A percentile compares a stretch with the other conserved stretches of the same genome.
These are phyloP conservation scores for Jaenimonas drosophilae DNA, from an alignment of 208 protist genomes.

Conservation along the genomic window DNA sequence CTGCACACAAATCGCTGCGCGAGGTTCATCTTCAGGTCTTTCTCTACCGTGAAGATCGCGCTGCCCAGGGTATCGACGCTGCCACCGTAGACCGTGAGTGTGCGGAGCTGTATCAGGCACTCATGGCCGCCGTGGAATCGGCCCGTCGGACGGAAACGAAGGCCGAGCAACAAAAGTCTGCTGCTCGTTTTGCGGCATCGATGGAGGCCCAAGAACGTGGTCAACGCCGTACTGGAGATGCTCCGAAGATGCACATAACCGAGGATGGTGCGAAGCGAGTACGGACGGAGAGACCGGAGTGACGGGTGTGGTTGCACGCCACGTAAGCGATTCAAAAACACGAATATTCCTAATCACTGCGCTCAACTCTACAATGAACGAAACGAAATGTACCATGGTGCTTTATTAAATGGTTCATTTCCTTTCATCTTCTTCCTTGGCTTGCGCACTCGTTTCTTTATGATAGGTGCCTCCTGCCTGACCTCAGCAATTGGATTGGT, in stretches of 20 bases:
- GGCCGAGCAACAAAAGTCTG: slow-evolving; percentile 39
- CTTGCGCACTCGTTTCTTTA: not conserved
- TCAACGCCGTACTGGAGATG: not conserved
- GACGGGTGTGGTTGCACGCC: no score
- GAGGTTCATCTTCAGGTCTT: slow-evolving; percentile 42
- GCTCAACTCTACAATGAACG: no score
- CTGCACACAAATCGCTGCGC: slow-evolving; percentile 41
- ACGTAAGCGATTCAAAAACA: not conserved
- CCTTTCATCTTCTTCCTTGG: not conserved
- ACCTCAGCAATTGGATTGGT: no score
- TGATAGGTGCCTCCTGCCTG: no score
- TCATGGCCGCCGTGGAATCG: slow-evolving; percentile 20
- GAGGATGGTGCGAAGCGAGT: not conserved
- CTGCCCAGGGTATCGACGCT: slow-evolving; percentile 21
- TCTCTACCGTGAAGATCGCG: slow-evolving; percentile 64
- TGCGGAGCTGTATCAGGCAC: slow-evolving; percentile 30
- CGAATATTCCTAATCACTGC: not conserved
- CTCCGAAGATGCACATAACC: not conserved
- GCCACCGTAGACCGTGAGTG: slow-evolving; percentile 57
- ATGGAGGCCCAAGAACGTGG: slow-evolving; percentile 34
- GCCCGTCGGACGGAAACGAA: slow-evolving; percentile 13
- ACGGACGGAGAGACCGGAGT: not conserved
- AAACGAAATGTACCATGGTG: no score
- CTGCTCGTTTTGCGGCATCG: slow-evolving; percentile 60
- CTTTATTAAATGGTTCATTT: not conserved